Conservation (phyloP, 2,329 filamentous ascomycete species). For the Plenodomus tracheiphilus region DNA sequence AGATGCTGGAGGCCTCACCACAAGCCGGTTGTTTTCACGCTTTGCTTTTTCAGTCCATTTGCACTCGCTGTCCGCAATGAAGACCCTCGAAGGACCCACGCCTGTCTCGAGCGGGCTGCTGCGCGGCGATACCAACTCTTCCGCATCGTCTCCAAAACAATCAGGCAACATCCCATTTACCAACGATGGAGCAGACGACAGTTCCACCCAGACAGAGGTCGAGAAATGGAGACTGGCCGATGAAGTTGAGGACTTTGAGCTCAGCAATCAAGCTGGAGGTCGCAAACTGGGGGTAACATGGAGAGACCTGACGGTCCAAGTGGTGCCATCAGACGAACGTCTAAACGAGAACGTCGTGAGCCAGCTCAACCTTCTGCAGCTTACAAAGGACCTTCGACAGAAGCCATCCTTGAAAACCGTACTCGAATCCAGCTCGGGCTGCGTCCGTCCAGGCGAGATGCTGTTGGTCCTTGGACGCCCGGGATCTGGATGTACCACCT, state of each 20-base stretch:
- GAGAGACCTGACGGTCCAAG: constrained; percentile 19
- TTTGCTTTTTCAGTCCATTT: no score
- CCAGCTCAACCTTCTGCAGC: constrained; percentile 20
- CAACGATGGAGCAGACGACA: background rate
- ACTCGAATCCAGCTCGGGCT: constrained; percentile 45
- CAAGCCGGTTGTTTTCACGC: no score
- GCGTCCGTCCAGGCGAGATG: constrained; percentile 4
- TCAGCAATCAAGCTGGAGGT: background rate
- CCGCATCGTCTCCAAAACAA: no score
- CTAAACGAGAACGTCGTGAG: constrained; percentile 21
- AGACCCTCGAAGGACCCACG: background rate
- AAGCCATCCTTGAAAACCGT: constrained; percentile 14
- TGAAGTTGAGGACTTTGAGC: background rate
- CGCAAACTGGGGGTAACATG: constrained; percentile 4
- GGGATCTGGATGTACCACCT: constrained; percentile 2
- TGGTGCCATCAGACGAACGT: constrained; percentile 5
- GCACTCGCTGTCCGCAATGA: background rate
- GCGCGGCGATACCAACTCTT: background rate
- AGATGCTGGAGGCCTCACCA: background rate
- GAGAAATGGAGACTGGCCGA: background rate
- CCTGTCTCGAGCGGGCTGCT: background rate
- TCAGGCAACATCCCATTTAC: background rate
- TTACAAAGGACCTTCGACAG: constrained; percentile 12
- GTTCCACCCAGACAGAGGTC: background rate
- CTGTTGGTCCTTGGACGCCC: constrained; percentile 2